Evolutionary conservation across 441 rosid genomes (phyloP), one percentile per base, ranked within the genome.

Genomic region (Erodium moschatum): DNA sequence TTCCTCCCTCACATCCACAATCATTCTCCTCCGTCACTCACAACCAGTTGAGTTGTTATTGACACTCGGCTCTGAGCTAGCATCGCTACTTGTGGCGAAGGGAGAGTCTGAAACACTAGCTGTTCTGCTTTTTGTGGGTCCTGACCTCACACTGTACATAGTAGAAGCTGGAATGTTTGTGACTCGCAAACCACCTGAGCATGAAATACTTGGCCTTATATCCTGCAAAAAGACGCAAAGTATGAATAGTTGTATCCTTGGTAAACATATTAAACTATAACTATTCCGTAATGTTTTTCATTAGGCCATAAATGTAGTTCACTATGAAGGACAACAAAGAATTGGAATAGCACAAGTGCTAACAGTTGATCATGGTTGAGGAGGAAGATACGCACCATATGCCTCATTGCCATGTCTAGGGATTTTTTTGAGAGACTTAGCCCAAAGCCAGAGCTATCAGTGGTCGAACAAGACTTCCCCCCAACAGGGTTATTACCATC

Each of bases 371-470:
- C 60, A 66, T 0, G 35, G 10, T 50, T 24, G 44, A 65, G 50
- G 69, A 65, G 50, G 69, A 27, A 33, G 70, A 72, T 29, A 61
- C 69, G 15, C 84, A 93, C 97, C 96, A 90, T 86, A 69, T 90
- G 97, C 64, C 93, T 81, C 75, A 92, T 19, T 21, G 98, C 96
- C 96, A 92, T 90, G 19, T 88, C 89, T 6, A 92, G 84, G 69
- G 97, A 92, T 67, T 80, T 85, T 74, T 80, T 88, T 65, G 98
- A 92, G 48, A 92, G 80, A 52, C 84, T 75, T 82, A 91, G 84
- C 2, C 96, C 95, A 64, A 87, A 93, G 12, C 91, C 92, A 31
- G 84, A 78, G 77, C 85, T 76, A 38, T 83, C 87, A 40, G 75
- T 76, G 64, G 85, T 72, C 8, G 80, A 73, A 64, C 82, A 74